A percentile compares a stretch with the other conserved stretches of the same genome.
phyloP scores from a whole-genome alignment of 2,329 filamentous ascomycete species.

The Elsinoe necatrix region DNA sequence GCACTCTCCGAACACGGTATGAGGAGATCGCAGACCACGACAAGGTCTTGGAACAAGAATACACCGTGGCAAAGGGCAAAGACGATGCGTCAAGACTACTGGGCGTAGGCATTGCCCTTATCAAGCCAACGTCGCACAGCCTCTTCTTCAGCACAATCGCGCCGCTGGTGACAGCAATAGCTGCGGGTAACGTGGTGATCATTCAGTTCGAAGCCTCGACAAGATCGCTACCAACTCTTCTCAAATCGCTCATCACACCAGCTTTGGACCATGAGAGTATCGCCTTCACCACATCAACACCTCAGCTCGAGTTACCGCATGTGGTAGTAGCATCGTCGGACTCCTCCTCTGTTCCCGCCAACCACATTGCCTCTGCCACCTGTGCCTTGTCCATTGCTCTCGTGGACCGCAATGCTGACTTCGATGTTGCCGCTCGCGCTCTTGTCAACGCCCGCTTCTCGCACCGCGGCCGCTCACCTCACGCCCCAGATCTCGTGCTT shows the following conservation, averaged over 20 bases:
- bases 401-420: conserved; percentile 52
- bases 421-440: conserved; percentile 45
- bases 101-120: conserved; percentile 39
- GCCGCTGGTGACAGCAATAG: conserved; percentile 40
- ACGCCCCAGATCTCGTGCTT: conserved; percentile 53
- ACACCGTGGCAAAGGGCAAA: conserved; percentile 34
- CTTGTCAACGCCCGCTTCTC: conserved; percentile 48
- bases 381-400: conserved; percentile 42
- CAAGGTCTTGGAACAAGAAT: conserved; percentile 32
- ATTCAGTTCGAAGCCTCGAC: conserved; percentile 40
- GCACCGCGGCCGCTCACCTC: conserved; percentile 50
- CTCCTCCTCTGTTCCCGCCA: conserved; percentile 20
- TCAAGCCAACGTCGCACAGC: conserved; percentile 42
- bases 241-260: conserved; percentile 33
- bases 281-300: conserved; percentile 31
- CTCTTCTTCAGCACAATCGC: conserved; percentile 40
- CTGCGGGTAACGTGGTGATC: conserved; percentile 45
- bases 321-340: conserved; percentile 25
- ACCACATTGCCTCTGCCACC: conserved; percentile 31
- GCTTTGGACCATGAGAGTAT: conserved; percentile 45
- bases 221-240: conserved; percentile 29
- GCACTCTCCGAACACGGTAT: conserved; percentile 35
- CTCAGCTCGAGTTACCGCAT: conserved; percentile 15
- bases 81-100: conserved; percentile 30
- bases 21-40: conserved; percentile 25